phyloP scores from a whole-genome alignment of 2,329 filamentous ascomycete species.

The Trichoderma breve region DNA sequence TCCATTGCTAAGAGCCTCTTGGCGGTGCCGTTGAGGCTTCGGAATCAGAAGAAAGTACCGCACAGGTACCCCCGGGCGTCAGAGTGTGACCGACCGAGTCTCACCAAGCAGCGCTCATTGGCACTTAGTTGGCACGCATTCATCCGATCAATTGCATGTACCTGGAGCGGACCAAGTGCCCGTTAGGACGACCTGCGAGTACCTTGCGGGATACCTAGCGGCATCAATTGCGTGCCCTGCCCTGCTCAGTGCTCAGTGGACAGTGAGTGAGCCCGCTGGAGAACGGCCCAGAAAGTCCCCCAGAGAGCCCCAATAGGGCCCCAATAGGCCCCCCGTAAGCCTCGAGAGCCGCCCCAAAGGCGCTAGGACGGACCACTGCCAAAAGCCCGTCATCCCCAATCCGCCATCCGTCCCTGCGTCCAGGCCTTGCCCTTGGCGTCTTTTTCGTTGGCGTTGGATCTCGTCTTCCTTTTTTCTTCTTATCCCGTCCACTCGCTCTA shows the following conservation, averaged over 20 bases:
- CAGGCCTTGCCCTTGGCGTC: slow-evolving; percentile 12
- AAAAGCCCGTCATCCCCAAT: neutral
- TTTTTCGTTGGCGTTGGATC: neutral
- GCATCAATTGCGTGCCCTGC: neutral
- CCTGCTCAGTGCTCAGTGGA: neutral
- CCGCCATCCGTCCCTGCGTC: slow-evolving; percentile 20
- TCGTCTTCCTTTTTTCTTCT: neutral
- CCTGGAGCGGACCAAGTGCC: neutral
- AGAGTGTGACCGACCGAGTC: neutral
- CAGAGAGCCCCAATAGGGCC: neutral
- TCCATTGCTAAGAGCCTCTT: neutral
- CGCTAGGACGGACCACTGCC: neutral
- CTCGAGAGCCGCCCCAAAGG: neutral
- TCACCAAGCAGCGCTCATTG: neutral
- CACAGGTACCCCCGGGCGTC: neutral
- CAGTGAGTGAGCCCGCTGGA: neutral
- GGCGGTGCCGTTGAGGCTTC: neutral
- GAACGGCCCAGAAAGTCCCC: neutral
- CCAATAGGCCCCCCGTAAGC: neutral
- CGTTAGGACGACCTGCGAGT: neutral
- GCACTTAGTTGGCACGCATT: neutral
- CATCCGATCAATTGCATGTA: neutral
- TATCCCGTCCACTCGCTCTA: neutral
- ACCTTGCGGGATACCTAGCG: neutral
- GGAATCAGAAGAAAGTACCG: slow-evolving; percentile 8